A percentile compares a stretch with the other conserved stretches of the same genome.
Evolutionary conservation across 1,284 basidiomycete genomes (phyloP).

Genomic region (Pascua guehoae): DNA sequence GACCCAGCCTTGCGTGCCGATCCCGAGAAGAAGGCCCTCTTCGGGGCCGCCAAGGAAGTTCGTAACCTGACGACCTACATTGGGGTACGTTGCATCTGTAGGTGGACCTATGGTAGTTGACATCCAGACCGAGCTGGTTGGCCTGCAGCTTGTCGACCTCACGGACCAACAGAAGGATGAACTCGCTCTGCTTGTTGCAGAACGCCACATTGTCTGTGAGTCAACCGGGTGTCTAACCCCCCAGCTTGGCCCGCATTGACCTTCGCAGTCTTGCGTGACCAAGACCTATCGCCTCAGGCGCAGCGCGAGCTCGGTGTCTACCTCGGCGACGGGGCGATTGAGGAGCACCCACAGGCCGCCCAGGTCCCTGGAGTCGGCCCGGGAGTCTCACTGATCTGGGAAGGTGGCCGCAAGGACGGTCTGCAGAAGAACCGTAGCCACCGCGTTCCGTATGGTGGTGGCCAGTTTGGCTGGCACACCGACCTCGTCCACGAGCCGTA

Average conservation of each 20-base stretch:
- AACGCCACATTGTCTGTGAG: constrained; percentile 34
- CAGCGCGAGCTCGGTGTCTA: constrained; percentile 30
- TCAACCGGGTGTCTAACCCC: background rate
- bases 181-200: constrained; percentile 35
- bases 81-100: constrained; percentile 17
- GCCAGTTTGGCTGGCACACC: constrained; percentile 62
- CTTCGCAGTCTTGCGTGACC: constrained; percentile 27
- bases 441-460: constrained; percentile 23
- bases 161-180: constrained; percentile 38
- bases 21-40: constrained; percentile 39
- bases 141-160: constrained; percentile 33
- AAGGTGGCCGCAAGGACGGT: constrained; percentile 13
- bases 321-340: constrained; percentile 31
- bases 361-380: constrained; percentile 22
- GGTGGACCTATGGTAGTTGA: too few species aligned
- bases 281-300: constrained; percentile 31
- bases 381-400: constrained; percentile 20
- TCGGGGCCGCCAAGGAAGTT: constrained; percentile 37
- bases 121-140: constrained; percentile 35
- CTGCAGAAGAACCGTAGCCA: background rate
- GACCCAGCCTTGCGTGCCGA: constrained; percentile 39
- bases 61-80: constrained; percentile 31
- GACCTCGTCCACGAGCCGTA: constrained; percentile 66
- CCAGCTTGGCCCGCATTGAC: background rate
- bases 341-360: constrained; percentile 66